A percentile compares a stretch with the other conserved stretches of the same genome.
phyloP scores from a whole-genome alignment of 2,329 filamentous ascomycete genomes.

The Microdochium trichocladiopsis region DNA sequence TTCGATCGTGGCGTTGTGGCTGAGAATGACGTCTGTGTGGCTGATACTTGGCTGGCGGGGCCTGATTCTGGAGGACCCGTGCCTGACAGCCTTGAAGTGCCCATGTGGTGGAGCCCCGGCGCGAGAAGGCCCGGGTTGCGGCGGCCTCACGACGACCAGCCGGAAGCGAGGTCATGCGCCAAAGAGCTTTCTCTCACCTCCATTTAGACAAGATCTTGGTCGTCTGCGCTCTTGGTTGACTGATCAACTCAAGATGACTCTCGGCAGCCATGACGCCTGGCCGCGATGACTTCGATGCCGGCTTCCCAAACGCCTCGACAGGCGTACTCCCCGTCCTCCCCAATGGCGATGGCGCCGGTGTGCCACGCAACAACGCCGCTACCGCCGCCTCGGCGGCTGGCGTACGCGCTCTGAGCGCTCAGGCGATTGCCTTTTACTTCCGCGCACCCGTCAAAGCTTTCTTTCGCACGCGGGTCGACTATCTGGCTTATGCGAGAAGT shows the following conservation, averaged over 20 bases:
- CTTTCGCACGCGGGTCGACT: conserved; percentile 85
- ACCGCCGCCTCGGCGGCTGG: conserved; percentile 79
- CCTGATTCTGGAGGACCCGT: too few relatives aligned
- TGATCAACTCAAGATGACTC: conserved; percentile 16
- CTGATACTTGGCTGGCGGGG: too few relatives aligned
- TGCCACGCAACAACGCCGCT: conserved; percentile 45
- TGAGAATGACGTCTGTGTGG: neutral
- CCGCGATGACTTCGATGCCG: conserved; percentile 15
- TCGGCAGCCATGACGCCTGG: conserved; percentile 19
- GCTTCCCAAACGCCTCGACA: conserved; percentile 14
- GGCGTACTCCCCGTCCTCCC: conserved; percentile 39
- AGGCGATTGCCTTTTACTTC: conserved; percentile 86
- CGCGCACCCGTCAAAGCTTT: conserved; percentile 87
- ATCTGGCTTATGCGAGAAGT: conserved; percentile 52
- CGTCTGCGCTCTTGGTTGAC: neutral
- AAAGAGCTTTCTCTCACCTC: too few relatives aligned
- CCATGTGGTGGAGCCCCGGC: neutral
- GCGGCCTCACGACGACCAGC: neutral
- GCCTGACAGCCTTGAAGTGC: neutral
- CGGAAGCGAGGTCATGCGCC: too few relatives aligned
- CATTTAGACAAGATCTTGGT: neutral
- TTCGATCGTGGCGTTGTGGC: neutral
- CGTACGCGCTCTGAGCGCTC: conserved; percentile 75
- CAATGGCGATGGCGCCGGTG: conserved; percentile 33
- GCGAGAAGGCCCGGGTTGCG: neutral